Conservation (phyloP, 2,329 filamentous ascomycete species). For the Penicillium sp. region DNA sequence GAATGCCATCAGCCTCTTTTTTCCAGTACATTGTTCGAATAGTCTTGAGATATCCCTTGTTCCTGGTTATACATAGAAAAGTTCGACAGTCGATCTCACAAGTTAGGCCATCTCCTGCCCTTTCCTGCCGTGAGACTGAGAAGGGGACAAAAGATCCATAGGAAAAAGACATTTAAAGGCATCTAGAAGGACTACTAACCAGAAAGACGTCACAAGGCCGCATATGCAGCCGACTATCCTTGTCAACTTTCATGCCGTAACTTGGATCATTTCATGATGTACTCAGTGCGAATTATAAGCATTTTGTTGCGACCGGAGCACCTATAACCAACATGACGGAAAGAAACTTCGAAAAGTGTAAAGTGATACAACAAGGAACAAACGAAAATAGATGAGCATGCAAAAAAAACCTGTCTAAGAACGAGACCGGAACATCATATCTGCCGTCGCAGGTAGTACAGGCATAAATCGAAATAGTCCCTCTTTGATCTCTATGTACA, state of each 20-base stretch:
- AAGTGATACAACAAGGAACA: slow-evolving; percentile 27
- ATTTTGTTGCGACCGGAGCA: slow-evolving; percentile 17
- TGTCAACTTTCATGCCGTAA: not conserved
- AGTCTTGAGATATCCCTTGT: not conserved
- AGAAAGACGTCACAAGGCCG: not conserved
- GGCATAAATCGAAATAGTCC: slow-evolving; percentile 31
- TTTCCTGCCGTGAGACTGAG: not conserved
- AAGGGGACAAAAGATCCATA: not conserved
- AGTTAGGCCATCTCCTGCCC: not conserved
- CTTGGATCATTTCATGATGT: not conserved
- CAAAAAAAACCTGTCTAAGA: slow-evolving; percentile 36
- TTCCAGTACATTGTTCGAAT: not conserved
- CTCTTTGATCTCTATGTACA: slow-evolving; percentile 43
- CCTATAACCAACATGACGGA: slow-evolving; percentile 20
- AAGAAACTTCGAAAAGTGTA: slow-evolving; percentile 16
- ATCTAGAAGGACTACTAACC: not conserved
- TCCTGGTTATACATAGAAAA: not conserved
- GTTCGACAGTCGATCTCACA: not conserved
- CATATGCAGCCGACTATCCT: not conserved
- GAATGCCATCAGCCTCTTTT: not conserved
- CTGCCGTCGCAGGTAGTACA: slow-evolving; percentile 30
- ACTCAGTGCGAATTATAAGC: slow-evolving; percentile 9
- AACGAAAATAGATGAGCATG: slow-evolving; percentile 30
- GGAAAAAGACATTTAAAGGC: not conserved
- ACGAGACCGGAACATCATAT: slow-evolving; percentile 32